Evolutionary conservation across 108 stramenopile species (phyloP), one percentile per base, ranked within the genome.

Genomic region (Cyclotella kingstonii): DNA sequence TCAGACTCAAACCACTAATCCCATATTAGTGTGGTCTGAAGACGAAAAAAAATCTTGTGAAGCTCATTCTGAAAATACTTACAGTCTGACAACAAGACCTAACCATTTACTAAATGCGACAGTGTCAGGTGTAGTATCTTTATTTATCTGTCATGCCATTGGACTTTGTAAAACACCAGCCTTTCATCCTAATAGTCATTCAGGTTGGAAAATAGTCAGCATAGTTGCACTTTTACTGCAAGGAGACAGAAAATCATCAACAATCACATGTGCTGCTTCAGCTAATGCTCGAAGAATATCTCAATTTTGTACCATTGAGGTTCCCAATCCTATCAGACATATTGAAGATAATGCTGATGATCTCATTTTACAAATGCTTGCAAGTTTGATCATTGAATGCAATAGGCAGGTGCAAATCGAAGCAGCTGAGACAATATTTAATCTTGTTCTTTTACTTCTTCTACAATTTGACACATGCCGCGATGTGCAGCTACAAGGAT

Each of bases 161-260:
- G 64, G 57, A 1, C 33, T 54, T 9, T 26, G 43, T 56, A 10
- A 22, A 27, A 19, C 15, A 33, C 21, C 28, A 14, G 18, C 18
- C 28, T 18, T 14, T 9, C 14, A 26, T 26, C 0, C 2, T 9
- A 26, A 12, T 28, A 11, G 19, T 34, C 30, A 38, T 9, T 48
- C 26, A 35, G 76, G 70, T 21, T 74, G 73, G 73, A 56, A 61
- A 50, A 36, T 38, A 9, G 39, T 61, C 0, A 66, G 60, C 26
- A 28, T 30, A 40, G 54, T 74, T 30, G 59, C 73, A n/a, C 45
- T 43, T 61, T 60, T 74, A 5, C 51, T 74, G 34, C 73, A 77
- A 40, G 70, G 70, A 38, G 70, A 77, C 39, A 57, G 65, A 35
- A 59, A 71, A 47, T 55, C 70, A 27, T 18, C 36, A 10, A 43